Conservation (phyloP, 208 protist genomes). For the Leishmania gerbilli region DNA sequence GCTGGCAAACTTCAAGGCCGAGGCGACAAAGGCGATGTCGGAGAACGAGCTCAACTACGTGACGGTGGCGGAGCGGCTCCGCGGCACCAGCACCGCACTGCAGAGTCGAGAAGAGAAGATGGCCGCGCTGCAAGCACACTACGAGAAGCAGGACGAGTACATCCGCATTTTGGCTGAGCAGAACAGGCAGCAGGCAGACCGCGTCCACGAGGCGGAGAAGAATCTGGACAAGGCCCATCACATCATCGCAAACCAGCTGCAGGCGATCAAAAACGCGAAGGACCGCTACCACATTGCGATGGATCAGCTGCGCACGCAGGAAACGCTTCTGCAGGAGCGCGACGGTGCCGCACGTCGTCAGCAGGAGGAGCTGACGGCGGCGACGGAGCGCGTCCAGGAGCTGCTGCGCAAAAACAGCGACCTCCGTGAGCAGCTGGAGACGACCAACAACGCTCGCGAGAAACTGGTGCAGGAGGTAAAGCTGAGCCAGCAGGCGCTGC, state of each 20-base stretch:
- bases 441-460: constrained; percentile 63
- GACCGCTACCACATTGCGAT: constrained; percentile 56
- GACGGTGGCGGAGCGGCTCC: constrained; percentile 70
- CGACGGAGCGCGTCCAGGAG: constrained; percentile 37
- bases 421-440: constrained; percentile 67
- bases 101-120: constrained; percentile 71
- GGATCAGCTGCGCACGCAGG: constrained; percentile 61
- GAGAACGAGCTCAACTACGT: constrained; percentile 84
- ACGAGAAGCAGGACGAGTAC: constrained; percentile 79
- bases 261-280: constrained; percentile 65
- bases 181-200: constrained; percentile 64
- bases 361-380: constrained; percentile 50
- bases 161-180: constrained; percentile 74
- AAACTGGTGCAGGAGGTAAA: constrained; percentile 74
- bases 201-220: constrained; percentile 36
- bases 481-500: constrained; percentile 71
- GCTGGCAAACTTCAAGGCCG: constrained; percentile 59
- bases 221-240: constrained; percentile 82
- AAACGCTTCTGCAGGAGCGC: constrained; percentile 60
- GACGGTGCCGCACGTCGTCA: constrained; percentile 36
- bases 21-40: constrained; percentile 61
- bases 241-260: constrained; percentile 86
- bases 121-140: constrained; percentile 58
- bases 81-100: constrained; percentile 41
- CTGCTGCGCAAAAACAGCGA: constrained; percentile 61